Conservation (phyloP, 2,329 filamentous ascomycete genomes). For the Fusarium newnesense region DNA sequence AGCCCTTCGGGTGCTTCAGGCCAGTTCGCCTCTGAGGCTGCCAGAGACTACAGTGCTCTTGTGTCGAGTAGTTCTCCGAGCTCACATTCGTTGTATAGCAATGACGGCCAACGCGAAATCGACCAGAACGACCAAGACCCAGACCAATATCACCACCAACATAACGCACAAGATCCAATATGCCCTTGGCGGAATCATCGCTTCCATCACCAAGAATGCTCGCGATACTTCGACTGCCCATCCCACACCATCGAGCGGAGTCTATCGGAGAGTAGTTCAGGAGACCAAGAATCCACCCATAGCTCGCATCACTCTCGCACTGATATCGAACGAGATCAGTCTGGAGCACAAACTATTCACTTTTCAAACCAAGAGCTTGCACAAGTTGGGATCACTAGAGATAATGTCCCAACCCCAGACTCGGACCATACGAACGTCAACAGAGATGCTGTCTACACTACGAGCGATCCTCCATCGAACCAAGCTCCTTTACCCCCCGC, state of each 20-base stretch:
- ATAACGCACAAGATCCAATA: slow-evolving; percentile 3
- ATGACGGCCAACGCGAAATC: slow-evolving; percentile 27
- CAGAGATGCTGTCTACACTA: slow-evolving; percentile 6
- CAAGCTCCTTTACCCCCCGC: neutral
- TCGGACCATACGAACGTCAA: neutral
- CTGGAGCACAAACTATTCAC: slow-evolving; percentile 8
- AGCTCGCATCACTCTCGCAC: slow-evolving; percentile 4
- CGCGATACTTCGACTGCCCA: slow-evolving; percentile 61
- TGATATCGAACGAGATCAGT: slow-evolving; percentile 12
- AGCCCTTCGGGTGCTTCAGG: slow-evolving; percentile 37
- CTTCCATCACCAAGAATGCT: slow-evolving; percentile 57
- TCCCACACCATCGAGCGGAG: slow-evolving; percentile 56
- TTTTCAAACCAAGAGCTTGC: slow-evolving; percentile 32
- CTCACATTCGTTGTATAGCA: slow-evolving; percentile 55
- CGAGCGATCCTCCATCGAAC: neutral
- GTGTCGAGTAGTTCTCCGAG: slow-evolving; percentile 36
- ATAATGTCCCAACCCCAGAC: neutral
- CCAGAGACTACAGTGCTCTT: slow-evolving; percentile 23
- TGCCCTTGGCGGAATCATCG: slow-evolving; percentile 54
- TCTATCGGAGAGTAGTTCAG: slow-evolving; percentile 41
- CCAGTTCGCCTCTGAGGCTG: slow-evolving; percentile 31
- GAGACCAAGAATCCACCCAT: slow-evolving; percentile 40
- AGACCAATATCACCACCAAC: neutral
- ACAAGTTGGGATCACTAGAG: slow-evolving; percentile 4
- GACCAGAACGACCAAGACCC: neutral